phyloP scores from a whole-genome alignment of 768 basidiomycete species.

The Hygrophorus russula region DNA sequence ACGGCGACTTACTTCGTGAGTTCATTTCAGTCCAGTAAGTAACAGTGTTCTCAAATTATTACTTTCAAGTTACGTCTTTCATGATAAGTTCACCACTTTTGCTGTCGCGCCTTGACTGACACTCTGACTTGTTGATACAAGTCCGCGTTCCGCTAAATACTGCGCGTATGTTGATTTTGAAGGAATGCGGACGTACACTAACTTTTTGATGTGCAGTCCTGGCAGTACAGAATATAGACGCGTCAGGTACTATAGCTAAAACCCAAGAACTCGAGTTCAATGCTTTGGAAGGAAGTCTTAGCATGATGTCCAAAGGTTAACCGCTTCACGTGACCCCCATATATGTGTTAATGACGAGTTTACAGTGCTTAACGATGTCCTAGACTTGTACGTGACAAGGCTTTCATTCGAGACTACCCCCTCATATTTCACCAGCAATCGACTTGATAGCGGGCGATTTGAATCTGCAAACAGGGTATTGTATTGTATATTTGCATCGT shows the following conservation, averaged over 20 bases:
- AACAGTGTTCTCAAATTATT: not conserved
- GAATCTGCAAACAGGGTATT: constrained; percentile 49
- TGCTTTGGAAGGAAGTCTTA: constrained; percentile 70
- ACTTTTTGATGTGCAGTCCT: constrained; percentile 31
- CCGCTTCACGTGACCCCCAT: constrained; percentile 4
- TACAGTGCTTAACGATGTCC: constrained; percentile 64
- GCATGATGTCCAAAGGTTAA: constrained; percentile 81
- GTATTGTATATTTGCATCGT: constrained; percentile 1
- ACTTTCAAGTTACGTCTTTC: constrained; percentile 53
- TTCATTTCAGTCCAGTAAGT: constrained; percentile 11
- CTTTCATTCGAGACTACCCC: not conserved
- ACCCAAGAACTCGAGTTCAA: constrained; percentile 83
- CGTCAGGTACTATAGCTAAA: constrained; percentile 57
- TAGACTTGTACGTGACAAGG: constrained; percentile 52
- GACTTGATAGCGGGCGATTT: constrained; percentile 82
- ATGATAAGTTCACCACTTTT: constrained; percentile 42
- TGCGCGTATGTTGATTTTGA: constrained; percentile 34
- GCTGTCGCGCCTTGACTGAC: constrained; percentile 4
- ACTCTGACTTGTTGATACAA: constrained; percentile 26
- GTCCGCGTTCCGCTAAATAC: constrained; percentile 78
- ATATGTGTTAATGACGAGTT: constrained; percentile 4
- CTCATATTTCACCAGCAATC: constrained; percentile 37
- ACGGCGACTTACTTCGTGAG: constrained; percentile 67
- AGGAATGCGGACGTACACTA: constrained; percentile 3
- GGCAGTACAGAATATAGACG: constrained; percentile 89